Evolutionary conservation across 2,329 filamentous ascomycete species (phyloP).

Genomic region (Cladosporium sp.): DNA sequence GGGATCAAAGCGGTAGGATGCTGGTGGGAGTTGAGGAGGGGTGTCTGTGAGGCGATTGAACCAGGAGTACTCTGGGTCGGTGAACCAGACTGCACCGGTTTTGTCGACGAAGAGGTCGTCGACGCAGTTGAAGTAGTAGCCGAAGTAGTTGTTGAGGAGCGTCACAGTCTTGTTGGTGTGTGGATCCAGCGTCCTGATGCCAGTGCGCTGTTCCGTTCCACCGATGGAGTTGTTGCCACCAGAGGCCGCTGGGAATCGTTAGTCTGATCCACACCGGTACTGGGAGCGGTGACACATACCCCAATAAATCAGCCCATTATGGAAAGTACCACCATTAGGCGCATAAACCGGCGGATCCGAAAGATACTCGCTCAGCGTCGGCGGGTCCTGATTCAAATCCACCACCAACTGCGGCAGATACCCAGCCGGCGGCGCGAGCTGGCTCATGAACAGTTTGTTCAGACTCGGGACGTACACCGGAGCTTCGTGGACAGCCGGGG

Average conservation of each 20-base stretch:
- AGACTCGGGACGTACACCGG: slow-evolving; percentile 45
- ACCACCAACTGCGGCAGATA: slow-evolving; percentile 41
- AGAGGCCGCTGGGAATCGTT: slow-evolving; percentile 31
- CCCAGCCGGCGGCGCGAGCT: slow-evolving; percentile 41
- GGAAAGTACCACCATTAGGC: slow-evolving; percentile 46
- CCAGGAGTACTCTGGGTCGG: slow-evolving; percentile 47
- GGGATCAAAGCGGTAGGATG: slow-evolving; percentile 48
- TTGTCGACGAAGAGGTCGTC: slow-evolving; percentile 48
- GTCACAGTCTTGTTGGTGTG: slow-evolving; percentile 45
- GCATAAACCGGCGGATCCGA: slow-evolving; percentile 49
- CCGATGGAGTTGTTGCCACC: slow-evolving; percentile 43
- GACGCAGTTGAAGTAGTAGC: slow-evolving; percentile 48
- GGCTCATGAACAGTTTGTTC: slow-evolving; percentile 46
- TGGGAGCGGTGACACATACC: slow-evolving; percentile 4
- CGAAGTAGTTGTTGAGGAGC: slow-evolving; percentile 51
- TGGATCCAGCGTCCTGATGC: slow-evolving; percentile 49
- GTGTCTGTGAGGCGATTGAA: slow-evolving; percentile 42
- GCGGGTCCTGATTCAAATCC: slow-evolving; percentile 48
- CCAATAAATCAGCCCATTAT: slow-evolving; percentile 46
- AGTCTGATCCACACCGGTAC: not conserved
- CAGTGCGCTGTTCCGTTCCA: slow-evolving; percentile 43
- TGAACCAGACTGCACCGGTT: slow-evolving; percentile 54
- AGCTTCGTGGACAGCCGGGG: slow-evolving; percentile 46
- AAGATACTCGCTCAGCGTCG: slow-evolving; percentile 42
- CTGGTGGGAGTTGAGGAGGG: slow-evolving; percentile 36